These are phyloP conservation scores for Ilex paraguariensis DNA, from an alignment of 305 asterid species.

Conservation along the genomic window DNA sequence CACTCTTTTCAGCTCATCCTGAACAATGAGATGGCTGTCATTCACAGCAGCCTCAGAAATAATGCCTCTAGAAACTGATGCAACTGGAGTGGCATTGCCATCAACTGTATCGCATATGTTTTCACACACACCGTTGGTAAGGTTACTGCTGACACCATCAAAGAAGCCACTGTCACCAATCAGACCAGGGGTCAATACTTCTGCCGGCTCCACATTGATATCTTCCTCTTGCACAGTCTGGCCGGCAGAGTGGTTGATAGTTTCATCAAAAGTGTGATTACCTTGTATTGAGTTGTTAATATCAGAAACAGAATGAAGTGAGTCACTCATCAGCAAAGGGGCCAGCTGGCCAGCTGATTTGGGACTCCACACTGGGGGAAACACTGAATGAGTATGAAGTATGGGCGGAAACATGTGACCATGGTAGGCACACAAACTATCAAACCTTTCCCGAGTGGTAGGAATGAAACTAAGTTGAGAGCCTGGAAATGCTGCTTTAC, in stretches of 20 bases:
- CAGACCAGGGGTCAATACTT: too few species aligned
- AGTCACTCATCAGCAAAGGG: slow-evolving; percentile 12
- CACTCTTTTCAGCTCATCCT: slow-evolving; percentile 24
- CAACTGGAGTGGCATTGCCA: neutral
- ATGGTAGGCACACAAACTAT: neutral
- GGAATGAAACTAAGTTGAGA: slow-evolving; percentile 5
- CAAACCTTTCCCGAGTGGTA: neutral
- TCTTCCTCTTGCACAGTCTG: slow-evolving; percentile 2
- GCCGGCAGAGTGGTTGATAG: slow-evolving; percentile 3
- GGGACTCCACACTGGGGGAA: neutral
- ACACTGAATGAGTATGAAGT: slow-evolving; percentile 9
- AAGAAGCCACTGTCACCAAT: neutral
- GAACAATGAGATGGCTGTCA: slow-evolving; percentile 16
- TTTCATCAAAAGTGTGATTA: neutral
- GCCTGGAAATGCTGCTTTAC: neutral
- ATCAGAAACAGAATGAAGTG: slow-evolving; percentile 9
- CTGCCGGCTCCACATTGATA: neutral
- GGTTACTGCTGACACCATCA: slow-evolving; percentile 6
- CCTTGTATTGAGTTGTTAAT: slow-evolving; percentile 1
- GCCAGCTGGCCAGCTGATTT: slow-evolving; percentile 8
- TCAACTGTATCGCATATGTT: too few species aligned
- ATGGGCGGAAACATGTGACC: neutral
- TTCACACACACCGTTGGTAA: too few species aligned
- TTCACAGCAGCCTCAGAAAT: slow-evolving; percentile 12
- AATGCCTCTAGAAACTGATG: slow-evolving; percentile 4